Percentiles rank a stretch among this genome's conserved stretches.
phyloP scores from a whole-genome alignment of 768 basidiomycete genomes.

The Pleurotus giganteus region DNA sequence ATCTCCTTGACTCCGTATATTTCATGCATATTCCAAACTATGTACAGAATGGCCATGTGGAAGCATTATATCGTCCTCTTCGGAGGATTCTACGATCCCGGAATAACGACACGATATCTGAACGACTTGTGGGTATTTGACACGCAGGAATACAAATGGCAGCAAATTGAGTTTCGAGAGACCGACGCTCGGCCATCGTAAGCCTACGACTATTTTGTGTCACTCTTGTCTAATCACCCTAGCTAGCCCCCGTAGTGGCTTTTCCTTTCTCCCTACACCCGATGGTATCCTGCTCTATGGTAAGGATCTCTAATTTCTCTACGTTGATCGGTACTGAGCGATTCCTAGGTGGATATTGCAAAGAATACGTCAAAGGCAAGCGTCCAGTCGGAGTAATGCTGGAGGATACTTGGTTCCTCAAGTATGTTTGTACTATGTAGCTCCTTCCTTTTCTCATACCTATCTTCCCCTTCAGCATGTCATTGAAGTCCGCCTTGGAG shows the following conservation, averaged over 20 bases:
- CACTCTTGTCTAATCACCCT: neutral
- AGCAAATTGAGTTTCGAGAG: constrained; percentile 70
- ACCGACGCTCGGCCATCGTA: constrained; percentile 73
- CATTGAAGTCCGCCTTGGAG: constrained; percentile 21
- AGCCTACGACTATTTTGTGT: constrained; percentile 20
- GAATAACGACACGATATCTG: constrained; percentile 76
- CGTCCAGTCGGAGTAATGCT: constrained; percentile 83
- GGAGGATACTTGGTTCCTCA: constrained; percentile 88
- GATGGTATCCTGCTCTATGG: constrained; percentile 85
- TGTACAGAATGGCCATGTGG: constrained; percentile 80
- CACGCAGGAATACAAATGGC: constrained; percentile 85
- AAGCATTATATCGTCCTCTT: constrained; percentile 86
- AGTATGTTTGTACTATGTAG: constrained; percentile 36
- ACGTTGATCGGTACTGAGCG: neutral
- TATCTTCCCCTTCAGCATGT: neutral
- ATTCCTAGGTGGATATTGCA: constrained; percentile 78
- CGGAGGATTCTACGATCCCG: constrained; percentile 89
- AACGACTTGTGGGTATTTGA: constrained; percentile 88
- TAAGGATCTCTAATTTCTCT: constrained; percentile 21
- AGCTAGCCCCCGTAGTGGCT: constrained; percentile 70
- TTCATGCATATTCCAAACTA: neutral
- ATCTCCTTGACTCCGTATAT: neutral
- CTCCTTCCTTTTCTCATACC: neutral
- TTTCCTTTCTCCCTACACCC: constrained; percentile 74
- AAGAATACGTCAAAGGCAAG: constrained; percentile 85